Percentiles rank a stretch among this genome's conserved stretches.
These are phyloP conservation scores for Ligustrum vulgare DNA, from an alignment of 257 asterid species.

Conservation along the genomic window DNA sequence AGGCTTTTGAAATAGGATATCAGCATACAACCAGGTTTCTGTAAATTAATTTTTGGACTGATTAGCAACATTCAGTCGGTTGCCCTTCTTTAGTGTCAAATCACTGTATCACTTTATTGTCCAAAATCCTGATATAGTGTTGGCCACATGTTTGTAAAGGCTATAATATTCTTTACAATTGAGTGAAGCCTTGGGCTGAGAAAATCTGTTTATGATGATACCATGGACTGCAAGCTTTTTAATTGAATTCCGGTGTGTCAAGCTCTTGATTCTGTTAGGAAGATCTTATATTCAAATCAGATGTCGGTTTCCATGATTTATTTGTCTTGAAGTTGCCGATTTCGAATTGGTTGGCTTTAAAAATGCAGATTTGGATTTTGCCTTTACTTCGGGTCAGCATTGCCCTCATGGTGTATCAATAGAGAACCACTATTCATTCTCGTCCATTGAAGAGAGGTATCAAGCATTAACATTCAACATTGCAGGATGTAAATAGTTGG, in stretches of 20 bases:
- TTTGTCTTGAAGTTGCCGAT: conserved; percentile 93
- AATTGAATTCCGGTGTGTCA: conserved; percentile 38
- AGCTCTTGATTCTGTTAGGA: conserved; percentile 70
- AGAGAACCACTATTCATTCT: conserved; percentile 79
- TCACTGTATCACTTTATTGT: conserved; percentile 16
- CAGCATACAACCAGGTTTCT: conserved; percentile 14
- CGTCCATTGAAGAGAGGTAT: conserved; percentile 94
- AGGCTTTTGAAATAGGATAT: conserved; percentile 13
- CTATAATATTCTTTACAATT: conserved; percentile 22
- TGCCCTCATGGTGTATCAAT: conserved; percentile 98
- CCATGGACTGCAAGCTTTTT: conserved; percentile 40
- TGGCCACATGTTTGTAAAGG: conserved; percentile 22
- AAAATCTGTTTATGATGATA: conserved; percentile 30
- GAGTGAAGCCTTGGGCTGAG: conserved; percentile 40
- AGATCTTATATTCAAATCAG: conserved; percentile 65
- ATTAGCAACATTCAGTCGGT: conserved; percentile 18
- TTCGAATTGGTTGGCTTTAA: conserved; percentile 98
- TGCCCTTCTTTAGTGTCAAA: conserved; percentile 3
- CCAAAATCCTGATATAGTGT: conserved; percentile 18
- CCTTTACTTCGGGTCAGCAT: conserved; percentile 85
- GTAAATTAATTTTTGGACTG: conserved; percentile 5
- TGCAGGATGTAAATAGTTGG: conserved; percentile 96
- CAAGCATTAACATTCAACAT: conserved; percentile 87
- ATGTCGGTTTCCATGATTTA: conserved; percentile 92
- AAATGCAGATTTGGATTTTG: conserved; percentile 98